Evolutionary conservation across 2,329 filamentous ascomycete genomes (phyloP), one percentile per base, ranked within the genome.

Genomic region (Ophiostoma montium): DNA sequence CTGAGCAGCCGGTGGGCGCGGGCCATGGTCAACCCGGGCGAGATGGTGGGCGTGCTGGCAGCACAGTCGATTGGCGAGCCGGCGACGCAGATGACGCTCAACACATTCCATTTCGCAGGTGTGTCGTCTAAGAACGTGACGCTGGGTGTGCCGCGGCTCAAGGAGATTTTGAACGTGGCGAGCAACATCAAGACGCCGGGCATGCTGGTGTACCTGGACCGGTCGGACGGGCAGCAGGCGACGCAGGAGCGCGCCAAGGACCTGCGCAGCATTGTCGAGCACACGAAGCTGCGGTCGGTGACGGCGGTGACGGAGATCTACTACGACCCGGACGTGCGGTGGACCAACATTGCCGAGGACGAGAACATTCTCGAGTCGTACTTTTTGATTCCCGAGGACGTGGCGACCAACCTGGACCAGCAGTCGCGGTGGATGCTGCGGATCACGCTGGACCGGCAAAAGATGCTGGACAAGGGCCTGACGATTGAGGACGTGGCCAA

Each of bases 101-200:
- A 98, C 70, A 98, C 92, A 21, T 98, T 98, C 84, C 92, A 98
- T 74, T 98, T 98, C 66, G 89, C 92, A 66, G 92, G 92, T 95
- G 88, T 98, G 53, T 95, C 94, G 35, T 95, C 90, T 21, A 98
- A 98, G 82, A 98, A 98, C 74, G 90, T 98, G 49, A 98, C 92
- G 0, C 56, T 98, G 45, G 92, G 92, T 87, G 92, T 98, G 39
- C 92, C 92, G 39, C 90, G 92, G 80, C 78, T 98, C 46, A 98
- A 98, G 76, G 92, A 98, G 70, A 98, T 98, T 79, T 75, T 98
- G 51, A 98, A 98, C 65, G 81, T 98, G 52, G 92, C 94, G 0
- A 89, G 84, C 58, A 94, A 96, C 67, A 95, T 98, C 72, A 98
- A 96, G 74, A 98, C 92, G 0, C 92, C 92, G 2, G 89, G 87